A percentile compares a stretch with the other conserved stretches of the same genome.
These are phyloP conservation scores for Lanmaoa rubissima DNA, from an alignment of 768 basidiomycete species.

Conservation along the genomic window DNA sequence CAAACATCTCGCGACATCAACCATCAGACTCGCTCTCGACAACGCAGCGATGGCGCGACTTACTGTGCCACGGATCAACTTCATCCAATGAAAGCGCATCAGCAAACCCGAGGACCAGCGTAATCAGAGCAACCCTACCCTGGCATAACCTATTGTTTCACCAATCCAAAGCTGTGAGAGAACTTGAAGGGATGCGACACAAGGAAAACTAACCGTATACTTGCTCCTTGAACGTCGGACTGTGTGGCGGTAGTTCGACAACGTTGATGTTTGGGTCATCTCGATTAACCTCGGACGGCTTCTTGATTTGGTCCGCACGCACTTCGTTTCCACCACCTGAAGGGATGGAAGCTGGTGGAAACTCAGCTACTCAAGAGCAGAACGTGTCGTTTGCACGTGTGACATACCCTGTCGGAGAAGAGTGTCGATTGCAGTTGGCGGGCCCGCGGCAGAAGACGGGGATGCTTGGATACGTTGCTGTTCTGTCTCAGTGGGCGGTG, in stretches of 20 bases:
- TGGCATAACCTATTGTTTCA: constrained; percentile 29
- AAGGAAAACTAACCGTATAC: constrained; percentile 45
- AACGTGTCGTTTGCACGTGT: background rate
- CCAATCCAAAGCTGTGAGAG: background rate
- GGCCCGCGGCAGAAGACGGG: constrained; percentile 26
- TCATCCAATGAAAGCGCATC: background rate
- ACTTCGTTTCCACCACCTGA: constrained; percentile 38
- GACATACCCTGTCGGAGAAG: constrained; percentile 40
- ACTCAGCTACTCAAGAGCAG: background rate
- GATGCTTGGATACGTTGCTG: background rate
- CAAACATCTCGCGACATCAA: constrained; percentile 19
- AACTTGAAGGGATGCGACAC: background rate
- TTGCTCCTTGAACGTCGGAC: constrained; percentile 56
- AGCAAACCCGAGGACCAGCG: background rate
- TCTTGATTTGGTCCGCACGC: constrained; percentile 28
- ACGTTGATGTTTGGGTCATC: constrained; percentile 28
- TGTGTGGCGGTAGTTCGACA: constrained; percentile 23
- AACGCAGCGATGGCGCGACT: constrained; percentile 6
- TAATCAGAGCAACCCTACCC: constrained; percentile 16
- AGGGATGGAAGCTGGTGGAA: constrained; percentile 31
- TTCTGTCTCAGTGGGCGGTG: constrained; percentile 2
- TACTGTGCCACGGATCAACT: constrained; percentile 34
- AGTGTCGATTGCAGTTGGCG: constrained; percentile 28
- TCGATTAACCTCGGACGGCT: constrained; percentile 25
- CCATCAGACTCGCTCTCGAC: background rate